Base-by-base conservation (phyloP, 2,329 filamentous ascomycete species). In the Penicillium sp. region DNA sequence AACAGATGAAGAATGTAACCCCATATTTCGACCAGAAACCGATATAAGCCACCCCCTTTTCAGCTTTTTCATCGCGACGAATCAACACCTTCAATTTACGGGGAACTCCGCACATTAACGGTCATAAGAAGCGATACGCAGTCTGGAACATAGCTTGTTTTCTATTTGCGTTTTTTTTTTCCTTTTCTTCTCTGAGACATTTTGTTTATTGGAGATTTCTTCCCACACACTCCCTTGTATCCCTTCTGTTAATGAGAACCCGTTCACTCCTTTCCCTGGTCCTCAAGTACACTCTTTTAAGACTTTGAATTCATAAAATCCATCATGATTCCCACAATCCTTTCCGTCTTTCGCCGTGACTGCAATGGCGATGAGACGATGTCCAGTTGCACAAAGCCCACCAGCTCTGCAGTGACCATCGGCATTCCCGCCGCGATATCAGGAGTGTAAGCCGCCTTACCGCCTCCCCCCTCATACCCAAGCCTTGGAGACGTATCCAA, bases 41-140 rank as follows among this genome's bases (percentile, higher is more conserved):
- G 8, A 31, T 7, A 38, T 36, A 28, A 55, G 52, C 53, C 53
- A 55, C 53, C 53, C 53, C 53, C 53, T 55, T 55, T 55, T 51
- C 35, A 22, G 14, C n/a, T 28, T 44, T 33, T 45, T 35, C 41
- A 28, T 14, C 5, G 3, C 10, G 19, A 43, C 50, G 42, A 51
- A 51, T 51, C 40, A 51, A 51, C 30, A 25, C 17, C 38, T 19
- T 25, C 36, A 28, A 50, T 36, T 30, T 12, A 28, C 41, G 26
- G 28, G 9, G 43, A 30, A 37, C 37, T 36, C 37, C 30, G 30
- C 40, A 36, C 28, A 30, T 28, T 4, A 33, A 50, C 6, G 16
- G 50, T 46, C 26, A 40, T 17, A 16, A 26, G n/a, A 53, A 22
- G 25, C 50, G 50, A 40, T 33, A 38, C 41, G 8, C 11, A 25